Evolutionary conservation across 176 grass and related monocot species (phyloP).

Genomic region (Areca catechu): DNA sequence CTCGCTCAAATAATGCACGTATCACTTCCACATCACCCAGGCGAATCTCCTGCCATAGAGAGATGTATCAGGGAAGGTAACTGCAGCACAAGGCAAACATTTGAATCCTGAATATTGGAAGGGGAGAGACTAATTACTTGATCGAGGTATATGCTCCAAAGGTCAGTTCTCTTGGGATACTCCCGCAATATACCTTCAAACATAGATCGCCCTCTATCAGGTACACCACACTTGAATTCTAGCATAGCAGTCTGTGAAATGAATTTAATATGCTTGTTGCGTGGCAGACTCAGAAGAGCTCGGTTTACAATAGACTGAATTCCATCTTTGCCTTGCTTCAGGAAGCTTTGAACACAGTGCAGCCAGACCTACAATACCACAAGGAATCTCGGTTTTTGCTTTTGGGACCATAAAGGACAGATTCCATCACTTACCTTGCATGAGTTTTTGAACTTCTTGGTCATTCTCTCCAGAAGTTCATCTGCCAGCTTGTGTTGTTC

Average conservation of each 20-base stretch:
- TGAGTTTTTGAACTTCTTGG: conserved; percentile 81
- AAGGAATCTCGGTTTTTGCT: background rate
- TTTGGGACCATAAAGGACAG: background rate
- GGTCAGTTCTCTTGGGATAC: conserved; percentile 87
- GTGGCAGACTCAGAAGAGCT: conserved; percentile 68
- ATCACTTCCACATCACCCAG: conserved; percentile 68
- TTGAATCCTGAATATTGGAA: conserved; percentile 5
- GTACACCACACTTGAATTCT: conserved; percentile 68
- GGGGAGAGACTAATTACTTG: conserved; percentile 48
- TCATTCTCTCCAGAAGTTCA: conserved; percentile 86
- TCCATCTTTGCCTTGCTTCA: conserved; percentile 55
- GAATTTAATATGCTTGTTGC: conserved; percentile 79
- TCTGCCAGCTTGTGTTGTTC: conserved; percentile 56
- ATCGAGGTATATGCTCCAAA: conserved; percentile 97
- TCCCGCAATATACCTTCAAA: conserved; percentile 81
- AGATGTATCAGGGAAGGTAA: conserved; percentile 8
- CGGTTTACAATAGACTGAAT: conserved; percentile 64
- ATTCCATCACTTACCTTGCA: conserved; percentile 57
- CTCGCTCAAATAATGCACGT: conserved; percentile 68
- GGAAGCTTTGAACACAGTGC: conserved; percentile 43
- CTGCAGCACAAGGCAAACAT: background rate
- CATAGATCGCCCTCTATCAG: conserved; percentile 83
- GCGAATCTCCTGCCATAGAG: conserved; percentile 52
- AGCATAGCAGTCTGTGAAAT: conserved; percentile 71
- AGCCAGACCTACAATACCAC: conserved; percentile 65